Evolutionary conservation across 164 flowering plant genomes (phyloP), one percentile per base, ranked within the genome.

Genomic region (Tetracentron sinense): DNA sequence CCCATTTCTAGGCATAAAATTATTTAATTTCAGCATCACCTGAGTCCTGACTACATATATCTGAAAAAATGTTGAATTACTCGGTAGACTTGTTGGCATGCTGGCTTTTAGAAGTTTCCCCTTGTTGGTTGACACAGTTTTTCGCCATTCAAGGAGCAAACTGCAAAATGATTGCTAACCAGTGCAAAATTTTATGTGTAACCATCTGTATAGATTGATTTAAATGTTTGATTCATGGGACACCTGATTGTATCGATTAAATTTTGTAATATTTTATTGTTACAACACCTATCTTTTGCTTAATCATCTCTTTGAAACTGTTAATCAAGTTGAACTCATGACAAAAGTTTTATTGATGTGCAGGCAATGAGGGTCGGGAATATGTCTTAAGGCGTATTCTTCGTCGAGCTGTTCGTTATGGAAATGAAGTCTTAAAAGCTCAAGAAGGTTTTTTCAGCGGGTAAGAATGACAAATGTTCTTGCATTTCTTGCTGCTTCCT

Each of bases 331-430:
- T 19, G 42, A 51, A 35, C 29, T 64, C 52, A 23, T 28, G 47
- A 31, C 16, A 12, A 38, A 47, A 16, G 14, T 56, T 23, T 33
- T 58, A 2, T 33, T 58, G 48, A 11, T 74, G 1, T 76, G 47
- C 67, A 94, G 97, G 99, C 42, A 92, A 92, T 73, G 99, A 95
- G 63, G 98, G 98, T 1, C 94, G 99, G 65, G 99, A 95, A 66
- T 92, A 95, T 81, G 99, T 95, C 62, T 71, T 95, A 1, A 78
- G 99, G 49, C 97, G 99, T 42, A 95, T 95, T 74, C 92, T 95
- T 58, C 87, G 99, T 31, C 84, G 99, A 53, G 99, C 99, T 73
- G 97, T 95, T 54, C 93, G 99, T 7, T 95, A 95, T 79, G 99
- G 99, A 58, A 80, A 74, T 56, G 99, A 95, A 78, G 97, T 95